Evolutionary conservation across 768 basidiomycete genomes (phyloP).

Genomic region (Podaxis sp.): DNA sequence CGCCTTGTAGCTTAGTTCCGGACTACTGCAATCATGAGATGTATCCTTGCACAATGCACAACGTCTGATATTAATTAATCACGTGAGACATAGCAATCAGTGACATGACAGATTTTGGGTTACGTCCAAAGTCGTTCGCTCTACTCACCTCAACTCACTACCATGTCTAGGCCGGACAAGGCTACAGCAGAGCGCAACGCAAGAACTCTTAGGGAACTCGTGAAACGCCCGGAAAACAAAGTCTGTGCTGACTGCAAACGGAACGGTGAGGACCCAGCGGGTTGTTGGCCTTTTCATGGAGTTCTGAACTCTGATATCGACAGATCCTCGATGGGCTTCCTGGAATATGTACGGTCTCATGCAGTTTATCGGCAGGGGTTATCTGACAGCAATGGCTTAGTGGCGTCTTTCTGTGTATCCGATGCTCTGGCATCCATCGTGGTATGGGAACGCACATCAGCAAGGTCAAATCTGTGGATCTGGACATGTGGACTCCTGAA

Average conservation of each 20-base stretch:
- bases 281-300: not conserved
- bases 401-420: constrained; percentile 93
- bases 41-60: not conserved
- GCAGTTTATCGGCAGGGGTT: not conserved
- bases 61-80: not conserved
- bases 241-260: constrained; percentile 95
- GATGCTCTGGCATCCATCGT: constrained; percentile 96
- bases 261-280: constrained; percentile 60
- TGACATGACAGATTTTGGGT: constrained; percentile 1
- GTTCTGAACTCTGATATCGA: constrained; percentile 4
- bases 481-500: constrained; percentile 96
- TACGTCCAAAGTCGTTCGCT: not conserved
- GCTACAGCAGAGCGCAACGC: constrained; percentile 80
- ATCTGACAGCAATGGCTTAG: constrained; percentile 33
- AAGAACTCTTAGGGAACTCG: constrained; percentile 76
- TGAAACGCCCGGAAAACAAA: constrained; percentile 91
- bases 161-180: constrained; percentile 70
- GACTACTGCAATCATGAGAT: not conserved
- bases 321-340: constrained; percentile 97
- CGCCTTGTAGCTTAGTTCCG: not conserved
- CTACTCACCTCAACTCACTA: constrained; percentile 5
- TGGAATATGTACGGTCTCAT: constrained; percentile 78
- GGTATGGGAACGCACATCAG: constrained; percentile 99
- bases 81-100: not conserved
- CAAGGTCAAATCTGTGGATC: constrained; percentile 95